A percentile compares a stretch with the other conserved stretches of the same genome.
Conservation (phyloP, 306 rosid species). For the Lotus japonicus region DNA sequence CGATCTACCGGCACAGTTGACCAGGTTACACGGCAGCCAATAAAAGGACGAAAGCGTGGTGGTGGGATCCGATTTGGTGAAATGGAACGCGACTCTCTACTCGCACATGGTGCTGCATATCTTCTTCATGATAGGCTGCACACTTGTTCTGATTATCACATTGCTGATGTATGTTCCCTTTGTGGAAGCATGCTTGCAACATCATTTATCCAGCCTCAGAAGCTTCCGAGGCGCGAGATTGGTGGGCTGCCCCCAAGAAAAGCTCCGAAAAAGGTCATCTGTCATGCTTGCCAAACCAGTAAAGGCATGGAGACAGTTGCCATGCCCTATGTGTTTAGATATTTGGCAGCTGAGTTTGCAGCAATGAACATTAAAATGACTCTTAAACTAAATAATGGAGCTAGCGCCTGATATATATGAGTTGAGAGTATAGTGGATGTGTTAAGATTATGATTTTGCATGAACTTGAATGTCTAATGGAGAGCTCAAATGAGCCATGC, state of each 20-base stretch:
- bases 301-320: conserved; percentile 94
- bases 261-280: conserved; percentile 52
- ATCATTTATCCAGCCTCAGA: conserved; percentile 44
- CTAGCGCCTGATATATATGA: conserved; percentile 27
- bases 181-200: conserved; percentile 85
- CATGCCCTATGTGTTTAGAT: conserved; percentile 87
- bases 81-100: conserved; percentile 97
- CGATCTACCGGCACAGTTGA: conserved; percentile 85
- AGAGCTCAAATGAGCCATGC: too few species aligned
- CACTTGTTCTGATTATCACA: conserved; percentile 86
- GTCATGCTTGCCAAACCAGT: conserved; percentile 68
- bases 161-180: conserved; percentile 81
- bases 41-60: conserved; percentile 83
- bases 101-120: conserved; percentile 97
- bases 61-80: conserved; percentile 98
- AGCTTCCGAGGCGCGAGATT: conserved; percentile 34
- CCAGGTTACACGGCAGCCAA: conserved; percentile 79
- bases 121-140: conserved; percentile 87
- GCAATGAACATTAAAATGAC: conserved; percentile 91
- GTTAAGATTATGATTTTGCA: not conserved
- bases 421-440: not conserved
- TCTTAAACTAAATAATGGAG: conserved; percentile 46
- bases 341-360: conserved; percentile 88
- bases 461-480: too few species aligned
- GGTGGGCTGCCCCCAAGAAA: conserved; percentile 64